A percentile compares a stretch with the other conserved stretches of the same genome.
Conservation (phyloP, 805 yeast species). For the Metschnikowia continentalis region DNA sequence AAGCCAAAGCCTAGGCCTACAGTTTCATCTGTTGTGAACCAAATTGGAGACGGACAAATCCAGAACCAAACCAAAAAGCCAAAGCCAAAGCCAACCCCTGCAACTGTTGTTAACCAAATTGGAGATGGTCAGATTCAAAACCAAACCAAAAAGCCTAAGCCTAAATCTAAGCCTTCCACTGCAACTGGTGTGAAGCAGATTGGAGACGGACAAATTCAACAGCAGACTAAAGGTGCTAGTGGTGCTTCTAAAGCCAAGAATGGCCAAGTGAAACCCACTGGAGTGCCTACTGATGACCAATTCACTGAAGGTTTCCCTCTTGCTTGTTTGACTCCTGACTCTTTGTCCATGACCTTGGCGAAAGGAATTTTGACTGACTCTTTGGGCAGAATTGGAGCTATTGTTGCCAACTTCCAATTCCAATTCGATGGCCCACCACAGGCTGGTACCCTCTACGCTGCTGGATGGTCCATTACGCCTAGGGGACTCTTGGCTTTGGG, state of each 20-base stretch:
- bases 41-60: conserved; percentile 17
- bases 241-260: conserved; percentile 24
- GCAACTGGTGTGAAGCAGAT: conserved; percentile 22
- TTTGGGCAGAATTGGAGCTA: conserved; percentile 67
- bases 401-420: conserved; percentile 79
- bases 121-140: conserved; percentile 48
- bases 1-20: conserved; percentile 13
- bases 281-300: conserved; percentile 26
- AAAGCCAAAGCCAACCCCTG: conserved; percentile 18
- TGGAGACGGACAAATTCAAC: conserved; percentile 26
- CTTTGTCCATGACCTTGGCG: conserved; percentile 54
- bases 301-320: conserved; percentile 10
- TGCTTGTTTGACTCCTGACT: conserved; percentile 21
- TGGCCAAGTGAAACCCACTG: conserved; percentile 29
- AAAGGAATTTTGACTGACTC: conserved; percentile 52
- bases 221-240: conserved; percentile 16
- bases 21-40: conserved; percentile 13
- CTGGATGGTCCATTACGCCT: conserved; percentile 41
- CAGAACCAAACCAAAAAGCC: conserved; percentile 12
- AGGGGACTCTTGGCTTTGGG: conserved; percentile 66
- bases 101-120: conserved; percentile 42
- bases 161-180: conserved; percentile 5
- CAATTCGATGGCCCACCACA: conserved; percentile 81
- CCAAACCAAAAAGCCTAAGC: conserved; percentile 22
- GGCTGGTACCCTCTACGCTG: conserved; percentile 37